These are phyloP conservation scores for Oemleria cerasiformis DNA, from an alignment of 306 rosid species.

Conservation along the genomic window DNA sequence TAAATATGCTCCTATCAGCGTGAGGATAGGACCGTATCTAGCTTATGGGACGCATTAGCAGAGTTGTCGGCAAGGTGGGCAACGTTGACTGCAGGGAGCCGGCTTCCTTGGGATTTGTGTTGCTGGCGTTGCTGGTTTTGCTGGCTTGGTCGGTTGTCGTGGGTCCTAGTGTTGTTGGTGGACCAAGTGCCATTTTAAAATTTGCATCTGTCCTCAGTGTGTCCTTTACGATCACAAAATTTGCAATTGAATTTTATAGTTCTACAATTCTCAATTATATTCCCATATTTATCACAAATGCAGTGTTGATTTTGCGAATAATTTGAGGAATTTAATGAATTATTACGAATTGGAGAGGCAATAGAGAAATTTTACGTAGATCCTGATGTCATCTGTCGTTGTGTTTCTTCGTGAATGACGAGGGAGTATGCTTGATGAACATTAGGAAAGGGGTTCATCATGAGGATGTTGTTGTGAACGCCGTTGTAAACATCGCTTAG, in stretches of 20 bases:
- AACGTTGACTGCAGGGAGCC: too few species aligned
- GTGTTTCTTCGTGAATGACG: not conserved
- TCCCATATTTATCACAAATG: not conserved
- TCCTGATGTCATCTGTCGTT: not conserved
- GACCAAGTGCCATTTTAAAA: too few species aligned
- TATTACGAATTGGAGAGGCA: not conserved
- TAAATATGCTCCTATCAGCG: too few species aligned
- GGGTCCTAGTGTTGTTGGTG: too few species aligned
- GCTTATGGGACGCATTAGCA: too few species aligned
- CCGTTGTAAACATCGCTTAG: slow-evolving; percentile 21
- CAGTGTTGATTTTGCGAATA: not conserved
- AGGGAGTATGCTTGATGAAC: slow-evolving; percentile 11
- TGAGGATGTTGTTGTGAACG: slow-evolving; percentile 23
- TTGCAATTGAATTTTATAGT: not conserved
- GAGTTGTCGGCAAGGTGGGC: too few species aligned
- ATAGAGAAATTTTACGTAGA: not conserved
- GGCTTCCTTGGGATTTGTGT: too few species aligned
- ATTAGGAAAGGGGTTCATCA: slow-evolving; percentile 22
- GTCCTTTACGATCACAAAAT: not conserved
- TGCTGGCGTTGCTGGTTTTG: too few species aligned
- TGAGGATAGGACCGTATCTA: too few species aligned
- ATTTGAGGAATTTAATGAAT: not conserved
- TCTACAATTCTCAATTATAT: not conserved
- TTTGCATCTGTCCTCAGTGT: not conserved
- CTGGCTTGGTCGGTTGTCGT: too few species aligned